Percentiles rank a stretch among this genome's conserved stretches.
phyloP scores from a whole-genome alignment of 2,329 filamentous ascomycete genomes.

The Colletotrichum costaricense region DNA sequence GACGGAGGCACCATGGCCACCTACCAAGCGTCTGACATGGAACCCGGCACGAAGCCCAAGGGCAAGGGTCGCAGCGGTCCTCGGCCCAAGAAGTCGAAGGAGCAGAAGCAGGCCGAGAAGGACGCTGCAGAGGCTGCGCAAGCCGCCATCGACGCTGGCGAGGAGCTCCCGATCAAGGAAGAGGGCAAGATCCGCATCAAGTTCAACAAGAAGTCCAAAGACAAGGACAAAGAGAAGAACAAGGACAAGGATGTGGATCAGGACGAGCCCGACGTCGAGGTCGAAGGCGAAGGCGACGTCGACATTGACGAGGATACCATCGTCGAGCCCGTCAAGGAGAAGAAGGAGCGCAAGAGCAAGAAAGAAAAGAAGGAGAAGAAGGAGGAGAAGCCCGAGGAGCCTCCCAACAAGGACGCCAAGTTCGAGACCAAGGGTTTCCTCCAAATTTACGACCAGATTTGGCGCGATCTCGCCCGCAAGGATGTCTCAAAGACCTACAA shows the following conservation, averaged over 20 bases:
- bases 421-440: constrained; percentile 94
- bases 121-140: constrained; percentile 88
- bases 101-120: constrained; percentile 85
- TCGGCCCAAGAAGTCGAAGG: constrained; percentile 90
- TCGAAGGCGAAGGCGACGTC: constrained; percentile 48
- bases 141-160: constrained; percentile 82
- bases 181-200: constrained; percentile 73
- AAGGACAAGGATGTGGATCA: constrained; percentile 48
- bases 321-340: constrained; percentile 49
- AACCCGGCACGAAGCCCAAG: constrained; percentile 60
- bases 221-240: constrained; percentile 56
- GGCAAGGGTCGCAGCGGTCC: constrained; percentile 68
- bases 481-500: constrained; percentile 94
- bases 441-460: constrained; percentile 97
- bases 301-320: constrained; percentile 47
- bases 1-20: constrained; percentile 88
- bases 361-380: constrained; percentile 56
- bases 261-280: constrained; percentile 47
- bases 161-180: constrained; percentile 74
- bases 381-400: constrained; percentile 59
- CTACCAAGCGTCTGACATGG: constrained; percentile 76
- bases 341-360: constrained; percentile 61
- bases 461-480: constrained; percentile 93
- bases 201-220: constrained; percentile 63
- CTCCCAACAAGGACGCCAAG: constrained; percentile 67